Base-by-base conservation (phyloP, 768 basidiomycete species). In the Panaeolus papilionaceus region DNA sequence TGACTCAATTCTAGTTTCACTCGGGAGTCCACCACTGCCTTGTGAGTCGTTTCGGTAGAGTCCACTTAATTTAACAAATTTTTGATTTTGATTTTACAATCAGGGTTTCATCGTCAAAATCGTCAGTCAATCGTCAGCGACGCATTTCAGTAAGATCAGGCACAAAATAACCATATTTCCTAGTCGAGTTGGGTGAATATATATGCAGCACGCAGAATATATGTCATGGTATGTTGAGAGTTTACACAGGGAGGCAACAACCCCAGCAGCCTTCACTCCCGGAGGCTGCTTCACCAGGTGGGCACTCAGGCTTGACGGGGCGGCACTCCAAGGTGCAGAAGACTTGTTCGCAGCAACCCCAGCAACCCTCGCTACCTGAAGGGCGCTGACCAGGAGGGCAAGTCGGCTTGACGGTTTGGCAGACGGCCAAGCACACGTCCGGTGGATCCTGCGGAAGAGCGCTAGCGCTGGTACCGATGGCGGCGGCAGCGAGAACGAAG, bases 301-400 rank as follows among this genome's bases (percentile, higher is more conserved):
- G 61, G 51, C 69, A 70, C 2, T 39, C 42, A 1, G 66, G 69
- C 26, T 65, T 65, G 8, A 58, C 64, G 18, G 40, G 61, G 8
- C 44, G 64, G 61, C 69, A 68, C n/a, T 47, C 18, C 12, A 37
- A 16, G 8, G 64, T 63, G 7, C 68, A 69, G 37, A 68, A 14
- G 58, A 63, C 40, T 39, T 67, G 58, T 20, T 40, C 26, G 63
- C 71, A 72, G 64, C 67, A 72, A 58, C 68, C 69, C 69, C 71
- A 72, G 54, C 71, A 72, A 40, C 71, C 71, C 39, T 70, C 67
- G 8, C 61, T 64, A 3, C 71, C 71, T 4, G 65, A 67, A 11
- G 70, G 51, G 20, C 51, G 63, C n/a, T 70, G 37, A 40, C 67
- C 67, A 8, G 54, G 39, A n/a, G 67, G 64, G 65, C 71, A 72